Evolutionary conservation across 257 asterid genomes (phyloP), one percentile per base, ranked within the genome.

Genomic region (Apocynum venetum): DNA sequence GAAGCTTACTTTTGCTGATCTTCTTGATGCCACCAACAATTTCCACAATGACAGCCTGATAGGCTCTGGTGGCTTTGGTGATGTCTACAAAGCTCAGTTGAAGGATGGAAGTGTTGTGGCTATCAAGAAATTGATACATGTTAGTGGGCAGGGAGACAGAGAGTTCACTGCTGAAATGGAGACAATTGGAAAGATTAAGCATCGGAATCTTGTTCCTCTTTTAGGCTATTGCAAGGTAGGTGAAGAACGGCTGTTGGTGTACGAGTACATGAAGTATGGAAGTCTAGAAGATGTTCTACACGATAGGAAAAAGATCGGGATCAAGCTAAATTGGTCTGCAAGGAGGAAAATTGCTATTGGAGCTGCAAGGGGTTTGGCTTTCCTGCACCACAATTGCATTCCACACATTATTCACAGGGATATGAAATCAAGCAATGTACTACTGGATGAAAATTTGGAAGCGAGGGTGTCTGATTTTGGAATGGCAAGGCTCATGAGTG

Each of bases 81-180:
- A 95, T 65, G 98, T 95, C 68, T 94, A 92, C 88, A 89, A 83
- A 77, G 98, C 98, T 6, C 87, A 88, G 85, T 74, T 94, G 81
- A 92, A 90, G 76, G 98, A 95, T 51, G 98, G 98, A 13, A 91
- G 87, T 73, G 76, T 88, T 1, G 98, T 95, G 1, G 98, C 98
- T 0, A 90, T 95, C 79, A 95, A 95, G 90, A 95, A 95, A 80
- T 77, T 95, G 84, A 89, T 89, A 44, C 96, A 92, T 2, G 92
- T 94, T 3, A 89, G 96, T 1, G 95, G 98, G 36, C 98, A 94
- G 68, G 98, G 97, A 4, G 98, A 95, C 55, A 80, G 96, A 0
- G 98, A 95, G 76, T 95, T 95, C 89, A 91, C 89, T 0, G 98
- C 98, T 8, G 98, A 95, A 83, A 95, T 95, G 98, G 98, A 95